Base-by-base conservation (phyloP, 208 protist genomes). In the Leishmania martiniquensis region DNA sequence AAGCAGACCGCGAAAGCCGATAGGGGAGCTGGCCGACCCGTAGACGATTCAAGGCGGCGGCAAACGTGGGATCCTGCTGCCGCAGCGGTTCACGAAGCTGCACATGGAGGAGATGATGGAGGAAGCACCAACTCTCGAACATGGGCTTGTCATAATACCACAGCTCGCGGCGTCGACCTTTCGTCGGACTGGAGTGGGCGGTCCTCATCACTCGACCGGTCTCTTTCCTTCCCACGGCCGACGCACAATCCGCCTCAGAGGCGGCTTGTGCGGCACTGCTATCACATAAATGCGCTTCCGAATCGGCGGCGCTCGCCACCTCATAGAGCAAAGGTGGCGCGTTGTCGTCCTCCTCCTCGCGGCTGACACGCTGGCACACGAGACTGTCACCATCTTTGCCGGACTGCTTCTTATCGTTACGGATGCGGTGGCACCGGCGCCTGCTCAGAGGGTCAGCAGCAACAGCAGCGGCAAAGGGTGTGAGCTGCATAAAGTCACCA, bases 401-500 rank as follows among this genome's bases (percentile, higher is more conserved):
- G 20, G 4, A 7, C 51, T 32, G 52, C 9, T 25, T 47, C 29
- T 49, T 9, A 1, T 25, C 34, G 39, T 44, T 22, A 42, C 17
- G 20, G 1, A 10, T 7, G 22, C 32, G 45, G 29, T 32, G 13
- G 4, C 45, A 15, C 4, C 67, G 45, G 29, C 45, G 67, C 4
- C 42, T 51, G 37, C 55, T 15, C n/a, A 20, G 29, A 39, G 39
- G 37, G 13, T 39, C 17, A 12, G 49, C 42, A 2, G 57, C 17
- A 12, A 52, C 42, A 2, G 2, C 42, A 4, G 44, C 25, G 29
- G 66, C 77, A 17, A 98, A 89, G 1, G 95, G 95, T 2, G 93
- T 91, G 39, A 98, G 85, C 85, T 98, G 95, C 32, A 98, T 87
- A 78, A 98, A 98, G 76, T 98, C 97, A n/a, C 97, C 97, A 9